Conservation (phyloP, 352 stramenopile species). For the Phytophthora sojae region DNA sequence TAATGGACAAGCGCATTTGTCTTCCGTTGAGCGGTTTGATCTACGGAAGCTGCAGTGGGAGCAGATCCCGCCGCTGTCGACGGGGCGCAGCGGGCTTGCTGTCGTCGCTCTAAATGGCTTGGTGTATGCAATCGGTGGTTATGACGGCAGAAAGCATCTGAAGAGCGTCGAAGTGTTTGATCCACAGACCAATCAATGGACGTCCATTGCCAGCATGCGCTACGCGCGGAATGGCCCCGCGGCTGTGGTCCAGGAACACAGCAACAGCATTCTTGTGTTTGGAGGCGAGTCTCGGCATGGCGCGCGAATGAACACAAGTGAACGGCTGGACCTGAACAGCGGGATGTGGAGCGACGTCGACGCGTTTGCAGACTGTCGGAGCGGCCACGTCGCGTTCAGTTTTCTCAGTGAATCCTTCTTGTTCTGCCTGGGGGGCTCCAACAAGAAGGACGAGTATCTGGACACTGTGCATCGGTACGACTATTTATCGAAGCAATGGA, state of each 20-base stretch:
- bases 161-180: constrained; percentile 76
- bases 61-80: constrained; percentile 52
- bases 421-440: constrained; percentile 78
- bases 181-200: constrained; percentile 56
- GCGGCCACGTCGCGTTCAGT: constrained; percentile 67
- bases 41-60: constrained; percentile 59
- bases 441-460: constrained; percentile 81
- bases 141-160: constrained; percentile 71
- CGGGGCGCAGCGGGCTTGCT: constrained; percentile 66
- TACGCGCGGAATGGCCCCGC: constrained; percentile 70
- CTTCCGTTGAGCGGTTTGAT: constrained; percentile 65
- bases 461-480: constrained; percentile 76
- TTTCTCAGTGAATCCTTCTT: constrained; percentile 73
- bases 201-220: constrained; percentile 53
- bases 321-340: constrained; percentile 53
- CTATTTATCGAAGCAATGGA: constrained; percentile 68
- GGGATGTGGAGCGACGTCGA: constrained; percentile 60
- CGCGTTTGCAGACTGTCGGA: constrained; percentile 67
- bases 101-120: constrained; percentile 53
- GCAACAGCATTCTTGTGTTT: constrained; percentile 69
- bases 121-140: constrained; percentile 76
- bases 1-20: constrained; percentile 70
- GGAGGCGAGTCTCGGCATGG: constrained; percentile 74
- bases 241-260: constrained; percentile 51
- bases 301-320: constrained; percentile 69